A percentile compares a stretch with the other conserved stretches of the same genome.
Conservation (phyloP, 495 filamentous ascomycete genomes). For the Endocarpon pusillum region DNA sequence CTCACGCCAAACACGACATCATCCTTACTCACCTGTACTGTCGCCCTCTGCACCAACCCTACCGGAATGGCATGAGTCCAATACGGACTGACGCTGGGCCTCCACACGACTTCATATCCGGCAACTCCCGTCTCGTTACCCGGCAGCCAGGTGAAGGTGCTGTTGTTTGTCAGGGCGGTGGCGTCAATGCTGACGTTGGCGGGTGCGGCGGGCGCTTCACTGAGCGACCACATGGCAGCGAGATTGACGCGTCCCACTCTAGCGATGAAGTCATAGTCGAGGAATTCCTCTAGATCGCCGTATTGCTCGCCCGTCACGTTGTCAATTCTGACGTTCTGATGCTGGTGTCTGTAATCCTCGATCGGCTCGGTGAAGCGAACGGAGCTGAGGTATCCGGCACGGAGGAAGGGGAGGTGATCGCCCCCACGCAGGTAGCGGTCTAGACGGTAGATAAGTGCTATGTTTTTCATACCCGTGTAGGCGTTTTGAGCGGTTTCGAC, state of each 20-base stretch:
- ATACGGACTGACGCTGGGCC: slow-evolving; percentile 23
- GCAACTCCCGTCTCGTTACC: slow-evolving; percentile 12
- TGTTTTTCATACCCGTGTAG: slow-evolving; percentile 17
- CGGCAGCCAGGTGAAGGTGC: slow-evolving; percentile 25
- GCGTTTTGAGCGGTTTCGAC: slow-evolving; percentile 14
- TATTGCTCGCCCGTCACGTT: slow-evolving; percentile 31
- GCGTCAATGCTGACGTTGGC: slow-evolving; percentile 29
- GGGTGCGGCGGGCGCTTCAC: slow-evolving; percentile 26
- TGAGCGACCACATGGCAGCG: slow-evolving; percentile 30
- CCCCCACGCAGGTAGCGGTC: slow-evolving; percentile 36
- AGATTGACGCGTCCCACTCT: slow-evolving; percentile 33
- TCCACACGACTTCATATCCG: slow-evolving; percentile 35
- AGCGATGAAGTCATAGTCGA: slow-evolving; percentile 32
- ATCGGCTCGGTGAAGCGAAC: slow-evolving; percentile 35
- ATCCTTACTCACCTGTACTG: slow-evolving; percentile 31
- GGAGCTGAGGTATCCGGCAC: slow-evolving; percentile 26
- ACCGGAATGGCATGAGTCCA: slow-evolving; percentile 28
- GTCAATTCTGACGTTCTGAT: slow-evolving; percentile 30
- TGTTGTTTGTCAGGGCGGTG: slow-evolving; percentile 23
- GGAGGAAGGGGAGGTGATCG: slow-evolving; percentile 34
- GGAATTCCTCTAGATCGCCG: slow-evolving; percentile 33
- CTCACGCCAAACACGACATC: slow-evolving; percentile 34
- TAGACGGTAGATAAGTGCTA: slow-evolving; percentile 29
- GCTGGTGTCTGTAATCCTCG: slow-evolving; percentile 36
- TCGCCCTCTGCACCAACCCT: slow-evolving; percentile 19